Evolutionary conservation across 805 yeast species (phyloP).

Genomic region (Dipodascus albidus): DNA sequence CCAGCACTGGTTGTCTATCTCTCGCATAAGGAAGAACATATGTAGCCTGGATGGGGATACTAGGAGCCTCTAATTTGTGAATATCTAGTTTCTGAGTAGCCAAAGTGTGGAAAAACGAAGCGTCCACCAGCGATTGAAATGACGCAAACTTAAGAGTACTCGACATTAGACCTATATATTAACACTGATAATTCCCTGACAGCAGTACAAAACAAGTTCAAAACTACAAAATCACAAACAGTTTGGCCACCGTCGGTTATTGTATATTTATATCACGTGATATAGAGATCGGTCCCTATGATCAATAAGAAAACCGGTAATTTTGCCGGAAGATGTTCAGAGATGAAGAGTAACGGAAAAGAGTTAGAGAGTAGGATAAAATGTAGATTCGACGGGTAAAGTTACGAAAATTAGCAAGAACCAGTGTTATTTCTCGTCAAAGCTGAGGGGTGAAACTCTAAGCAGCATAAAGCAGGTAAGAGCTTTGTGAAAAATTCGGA

Average conservation of each 20-base stretch:
- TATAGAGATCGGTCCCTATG: too few relatives aligned
- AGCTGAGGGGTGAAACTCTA: background rate
- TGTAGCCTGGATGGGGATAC: constrained; percentile 32
- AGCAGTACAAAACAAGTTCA: too few relatives aligned
- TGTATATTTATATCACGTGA: too few relatives aligned
- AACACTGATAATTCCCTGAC: too few relatives aligned
- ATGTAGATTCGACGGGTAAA: too few relatives aligned
- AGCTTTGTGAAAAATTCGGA: background rate
- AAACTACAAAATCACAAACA: too few relatives aligned
- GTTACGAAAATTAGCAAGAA: background rate
- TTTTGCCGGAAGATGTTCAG: too few relatives aligned
- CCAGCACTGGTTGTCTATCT: constrained; percentile 27
- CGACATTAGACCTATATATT: too few relatives aligned
- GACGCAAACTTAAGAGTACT: constrained; percentile 33
- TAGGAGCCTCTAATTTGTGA: constrained; percentile 48
- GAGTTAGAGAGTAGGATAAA: too few relatives aligned
- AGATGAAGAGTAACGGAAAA: too few relatives aligned
- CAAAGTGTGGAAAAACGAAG: constrained; percentile 73
- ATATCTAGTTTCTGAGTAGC: constrained; percentile 64
- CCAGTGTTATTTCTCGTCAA: background rate
- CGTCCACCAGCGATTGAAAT: constrained; percentile 65
- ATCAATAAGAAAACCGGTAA: too few relatives aligned
- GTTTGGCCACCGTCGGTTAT: background rate
- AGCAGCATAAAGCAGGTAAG: background rate
- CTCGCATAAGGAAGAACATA: constrained; percentile 19